Percentiles rank a stretch among this genome's conserved stretches.
Conservation (phyloP, 495 filamentous ascomycete species). For the Penicillium riverlandense region DNA sequence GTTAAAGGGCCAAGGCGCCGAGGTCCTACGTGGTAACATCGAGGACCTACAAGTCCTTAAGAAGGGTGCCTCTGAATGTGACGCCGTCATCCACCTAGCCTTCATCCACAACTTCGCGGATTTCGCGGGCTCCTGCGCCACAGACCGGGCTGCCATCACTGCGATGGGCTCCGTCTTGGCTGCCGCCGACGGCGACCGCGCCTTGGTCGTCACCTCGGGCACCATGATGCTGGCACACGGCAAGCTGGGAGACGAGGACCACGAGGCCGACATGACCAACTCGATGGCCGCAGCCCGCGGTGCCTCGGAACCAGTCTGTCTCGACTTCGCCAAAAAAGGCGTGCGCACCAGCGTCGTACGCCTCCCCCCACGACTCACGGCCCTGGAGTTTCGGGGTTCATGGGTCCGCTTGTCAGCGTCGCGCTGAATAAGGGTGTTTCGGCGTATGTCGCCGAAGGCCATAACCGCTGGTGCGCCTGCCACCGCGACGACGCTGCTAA, state of each 20-base stretch:
- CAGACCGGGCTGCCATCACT: slow-evolving; percentile 28
- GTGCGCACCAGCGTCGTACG: slow-evolving; percentile 30
- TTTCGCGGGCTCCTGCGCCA: slow-evolving; percentile 17
- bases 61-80: slow-evolving; percentile 23
- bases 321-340: slow-evolving; percentile 19
- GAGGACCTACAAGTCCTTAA: slow-evolving; percentile 28
- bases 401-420: slow-evolving; percentile 18
- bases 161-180: slow-evolving; percentile 27
- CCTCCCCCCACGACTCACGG: slow-evolving; percentile 39
- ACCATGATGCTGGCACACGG: slow-evolving; percentile 28
- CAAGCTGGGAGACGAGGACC: slow-evolving; percentile 25
- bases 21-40: slow-evolving; percentile 28
- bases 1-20: slow-evolving; percentile 20
- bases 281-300: slow-evolving; percentile 17
- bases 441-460: slow-evolving; percentile 36
- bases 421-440: slow-evolving; percentile 25
- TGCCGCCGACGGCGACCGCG: slow-evolving; percentile 22
- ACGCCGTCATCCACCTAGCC: slow-evolving; percentile 40
- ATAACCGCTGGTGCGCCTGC: slow-evolving; percentile 33
- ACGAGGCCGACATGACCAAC: slow-evolving; percentile 4
- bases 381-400: slow-evolving; percentile 27
- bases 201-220: slow-evolving; percentile 37
- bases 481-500: slow-evolving; percentile 34
- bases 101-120: slow-evolving; percentile 38
- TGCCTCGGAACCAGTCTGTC: slow-evolving; percentile 17